Evolutionary conservation across 2,329 filamentous ascomycete species (phyloP).

Genomic region (Hypoxylon sp.): DNA sequence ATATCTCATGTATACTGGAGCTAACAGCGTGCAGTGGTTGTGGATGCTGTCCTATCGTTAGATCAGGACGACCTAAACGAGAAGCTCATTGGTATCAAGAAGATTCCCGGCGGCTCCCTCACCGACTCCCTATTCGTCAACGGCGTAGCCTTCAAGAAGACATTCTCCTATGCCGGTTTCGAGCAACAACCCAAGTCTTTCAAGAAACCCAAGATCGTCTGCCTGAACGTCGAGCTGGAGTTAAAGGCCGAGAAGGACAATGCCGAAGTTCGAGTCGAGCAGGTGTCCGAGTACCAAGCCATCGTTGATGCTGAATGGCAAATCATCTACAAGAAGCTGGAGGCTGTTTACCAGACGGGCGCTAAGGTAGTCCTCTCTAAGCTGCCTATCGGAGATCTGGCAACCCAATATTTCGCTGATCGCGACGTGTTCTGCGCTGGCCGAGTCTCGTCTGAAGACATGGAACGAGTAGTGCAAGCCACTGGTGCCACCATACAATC

Average conservation of each 20-base stretch:
- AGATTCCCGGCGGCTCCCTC: conserved; percentile 94
- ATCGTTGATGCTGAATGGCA: conserved; percentile 99
- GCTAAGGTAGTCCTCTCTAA: conserved; percentile 98
- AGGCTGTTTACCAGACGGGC: conserved; percentile 92
- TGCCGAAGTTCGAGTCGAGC: conserved; percentile 96
- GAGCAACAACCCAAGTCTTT: conserved; percentile 99
- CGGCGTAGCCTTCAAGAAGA: conserved; percentile 99
- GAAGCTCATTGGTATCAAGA: conserved; percentile 98
- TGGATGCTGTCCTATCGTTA: conserved; percentile 93
- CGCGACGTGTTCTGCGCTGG: conserved; percentile 98
- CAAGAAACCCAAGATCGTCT: conserved; percentile 94
- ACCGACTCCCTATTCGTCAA: conserved; percentile 98
- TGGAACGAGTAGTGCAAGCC: conserved; percentile 96
- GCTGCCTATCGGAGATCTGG: conserved; percentile 95
- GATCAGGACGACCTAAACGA: conserved; percentile 98
- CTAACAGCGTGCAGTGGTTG: conserved; percentile 79
- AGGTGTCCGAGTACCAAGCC: conserved; percentile 98
- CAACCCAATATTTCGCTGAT: conserved; percentile 98
- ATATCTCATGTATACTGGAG: neutral
- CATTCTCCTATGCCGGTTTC: conserved; percentile 98
- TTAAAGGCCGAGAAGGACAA: conserved; percentile 99
- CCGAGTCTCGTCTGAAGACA: conserved; percentile 89
- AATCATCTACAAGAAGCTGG: conserved; percentile 99
- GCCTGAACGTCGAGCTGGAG: conserved; percentile 97
- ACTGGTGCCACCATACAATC: conserved; percentile 94